Percentiles rank a stretch among this genome's conserved stretches.
phyloP scores from a whole-genome alignment of 352 stramenopile genomes.

The Phytophthora crassamura region DNA sequence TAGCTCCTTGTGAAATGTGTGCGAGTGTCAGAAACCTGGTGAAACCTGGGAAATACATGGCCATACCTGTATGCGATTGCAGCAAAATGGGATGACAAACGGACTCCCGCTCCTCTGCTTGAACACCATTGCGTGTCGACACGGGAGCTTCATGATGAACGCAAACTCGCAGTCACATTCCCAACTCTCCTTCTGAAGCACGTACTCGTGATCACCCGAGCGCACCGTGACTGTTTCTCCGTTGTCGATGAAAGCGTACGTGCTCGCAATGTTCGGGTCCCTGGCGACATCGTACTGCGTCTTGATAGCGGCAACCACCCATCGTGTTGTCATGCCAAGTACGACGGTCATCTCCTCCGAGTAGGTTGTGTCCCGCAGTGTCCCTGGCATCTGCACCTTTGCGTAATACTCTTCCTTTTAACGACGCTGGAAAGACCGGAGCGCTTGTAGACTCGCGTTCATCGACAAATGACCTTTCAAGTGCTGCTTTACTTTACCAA shows the following conservation, averaged over 20 bases:
- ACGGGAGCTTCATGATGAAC: slow-evolving; percentile 11
- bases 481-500: too few relatives aligned
- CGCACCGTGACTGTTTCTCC: too few relatives aligned
- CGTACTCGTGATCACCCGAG: not conserved
- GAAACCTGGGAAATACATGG: too few relatives aligned
- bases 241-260: slow-evolving; percentile 1
- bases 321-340: slow-evolving; percentile 13
- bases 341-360: slow-evolving; percentile 1
- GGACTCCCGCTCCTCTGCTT: too few relatives aligned
- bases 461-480: too few relatives aligned
- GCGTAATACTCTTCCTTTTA: not conserved
- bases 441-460: too few relatives aligned
- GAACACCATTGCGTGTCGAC: slow-evolving; percentile 15
- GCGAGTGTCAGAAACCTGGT: too few relatives aligned
- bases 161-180: slow-evolving; percentile 15
- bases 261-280: not conserved
- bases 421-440: too few relatives aligned
- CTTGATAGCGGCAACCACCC: slow-evolving; percentile 6
- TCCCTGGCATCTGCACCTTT: not conserved
- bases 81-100: too few relatives aligned
- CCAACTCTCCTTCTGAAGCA: slow-evolving; percentile 4
- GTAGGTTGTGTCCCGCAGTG: not conserved
- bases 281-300: not conserved
- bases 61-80: too few relatives aligned
- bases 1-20: too few relatives aligned